Percentiles rank a stretch among this genome's conserved stretches.
These are phyloP conservation scores for Acacia acuminata DNA, from an alignment of 306 rosid genomes.

Conservation along the genomic window DNA sequence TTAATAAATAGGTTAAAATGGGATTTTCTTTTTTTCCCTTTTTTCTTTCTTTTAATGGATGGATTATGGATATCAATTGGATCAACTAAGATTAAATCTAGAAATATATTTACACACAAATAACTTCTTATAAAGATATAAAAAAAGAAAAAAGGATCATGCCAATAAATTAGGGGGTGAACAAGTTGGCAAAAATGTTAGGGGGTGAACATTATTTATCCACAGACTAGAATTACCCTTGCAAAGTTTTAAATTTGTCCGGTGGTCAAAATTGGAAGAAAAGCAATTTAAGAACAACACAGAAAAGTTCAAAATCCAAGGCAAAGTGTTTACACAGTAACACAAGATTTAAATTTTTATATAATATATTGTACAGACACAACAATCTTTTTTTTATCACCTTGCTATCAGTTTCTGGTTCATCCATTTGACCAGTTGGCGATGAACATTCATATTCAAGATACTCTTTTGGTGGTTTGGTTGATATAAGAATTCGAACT, in stretches of 20 bases:
- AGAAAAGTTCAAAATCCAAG: neutral
- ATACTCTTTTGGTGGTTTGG: slow-evolving; percentile 83
- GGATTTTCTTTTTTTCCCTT: too few species aligned
- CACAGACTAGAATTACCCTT: neutral
- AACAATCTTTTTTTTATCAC: slow-evolving; percentile 37
- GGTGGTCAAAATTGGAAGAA: neutral
- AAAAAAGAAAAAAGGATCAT: neutral
- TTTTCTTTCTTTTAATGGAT: neutral
- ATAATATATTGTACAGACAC: neutral
- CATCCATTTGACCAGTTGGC: slow-evolving; percentile 29
- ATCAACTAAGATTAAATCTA: neutral
- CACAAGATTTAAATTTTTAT: neutral
- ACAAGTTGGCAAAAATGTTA: too few species aligned
- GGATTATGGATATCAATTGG: neutral
- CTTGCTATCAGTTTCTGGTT: slow-evolving; percentile 47
- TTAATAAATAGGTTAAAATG: neutral
- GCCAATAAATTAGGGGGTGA: neutral
- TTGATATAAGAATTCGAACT: slow-evolving; percentile 71
- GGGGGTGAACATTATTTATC: too few species aligned
- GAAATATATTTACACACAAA: neutral
- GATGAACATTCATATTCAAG: slow-evolving; percentile 42
- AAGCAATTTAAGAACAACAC: neutral
- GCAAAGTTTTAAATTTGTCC: neutral
- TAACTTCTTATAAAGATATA: neutral
- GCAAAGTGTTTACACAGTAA: neutral